Conservation (phyloP, 2,329 filamentous ascomycete species). For the Epichloe festucae region DNA sequence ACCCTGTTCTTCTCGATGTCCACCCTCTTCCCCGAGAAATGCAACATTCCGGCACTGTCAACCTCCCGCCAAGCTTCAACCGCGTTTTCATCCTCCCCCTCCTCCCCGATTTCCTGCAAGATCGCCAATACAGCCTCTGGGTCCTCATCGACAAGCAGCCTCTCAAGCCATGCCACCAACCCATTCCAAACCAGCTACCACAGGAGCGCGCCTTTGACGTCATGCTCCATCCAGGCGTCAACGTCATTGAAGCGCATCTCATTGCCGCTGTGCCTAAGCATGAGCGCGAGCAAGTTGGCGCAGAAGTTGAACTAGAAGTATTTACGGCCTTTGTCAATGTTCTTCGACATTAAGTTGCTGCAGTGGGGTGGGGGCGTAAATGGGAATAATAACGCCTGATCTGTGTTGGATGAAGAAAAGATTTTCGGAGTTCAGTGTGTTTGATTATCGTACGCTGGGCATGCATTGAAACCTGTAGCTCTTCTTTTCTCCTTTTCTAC, state of each 20-base stretch:
- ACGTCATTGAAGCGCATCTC: slow-evolving; percentile 66
- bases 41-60: slow-evolving; percentile 61
- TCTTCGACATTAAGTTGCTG: slow-evolving; percentile 23
- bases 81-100: slow-evolving; percentile 59
- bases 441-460: neutral
- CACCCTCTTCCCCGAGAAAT: slow-evolving; percentile 51
- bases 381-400: neutral
- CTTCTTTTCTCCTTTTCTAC: neutral
- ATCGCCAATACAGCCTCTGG: slow-evolving; percentile 64
- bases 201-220: slow-evolving; percentile 63
- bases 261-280: slow-evolving; percentile 55
- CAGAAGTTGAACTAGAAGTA: slow-evolving; percentile 64
- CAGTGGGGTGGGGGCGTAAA: neutral
- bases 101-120: slow-evolving; percentile 48
- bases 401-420: neutral
- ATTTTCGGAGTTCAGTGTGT: neutral
- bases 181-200: slow-evolving; percentile 42
- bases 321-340: slow-evolving; percentile 65
- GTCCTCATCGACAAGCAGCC: slow-evolving; percentile 56
- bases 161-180: slow-evolving; percentile 32
- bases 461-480: neutral
- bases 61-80: slow-evolving; percentile 52
- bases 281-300: slow-evolving; percentile 41
- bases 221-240: slow-evolving; percentile 57
- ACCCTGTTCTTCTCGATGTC: slow-evolving; percentile 50